Conservation (phyloP, 148 eudicot species). For the Suaeda aralocaspica region DNA sequence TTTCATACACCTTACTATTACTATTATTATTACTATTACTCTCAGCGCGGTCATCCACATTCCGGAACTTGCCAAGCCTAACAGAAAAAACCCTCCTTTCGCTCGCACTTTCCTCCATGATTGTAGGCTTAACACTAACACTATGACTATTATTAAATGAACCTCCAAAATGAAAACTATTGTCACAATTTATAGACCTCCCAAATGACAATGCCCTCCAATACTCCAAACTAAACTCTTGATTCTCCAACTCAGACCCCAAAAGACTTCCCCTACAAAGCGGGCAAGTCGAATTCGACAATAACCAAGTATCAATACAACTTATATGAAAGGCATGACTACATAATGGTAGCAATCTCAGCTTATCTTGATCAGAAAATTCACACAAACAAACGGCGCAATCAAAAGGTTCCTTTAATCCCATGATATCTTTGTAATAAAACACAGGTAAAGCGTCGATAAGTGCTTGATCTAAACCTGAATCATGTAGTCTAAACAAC, state of each 20-base stretch:
- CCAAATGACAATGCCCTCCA: constrained; percentile 33
- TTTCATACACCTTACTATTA: constrained; percentile 16
- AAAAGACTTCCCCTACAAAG: constrained; percentile 46
- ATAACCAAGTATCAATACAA: constrained; percentile 52
- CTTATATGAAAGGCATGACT: constrained; percentile 52
- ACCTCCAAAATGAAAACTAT: constrained; percentile 13
- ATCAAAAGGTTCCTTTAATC: constrained; percentile 47
- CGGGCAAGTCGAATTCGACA: constrained; percentile 54
- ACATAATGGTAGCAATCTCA: constrained; percentile 44
- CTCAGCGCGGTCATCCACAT: constrained; percentile 23
- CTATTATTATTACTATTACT: too few species aligned
- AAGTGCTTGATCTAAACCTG: constrained; percentile 47
- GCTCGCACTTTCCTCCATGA: constrained; percentile 30
- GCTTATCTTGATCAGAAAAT: constrained; percentile 35
- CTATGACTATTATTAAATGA: constrained; percentile 14
- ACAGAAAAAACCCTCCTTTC: constrained; percentile 44
- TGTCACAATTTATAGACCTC: constrained; percentile 22
- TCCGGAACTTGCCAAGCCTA: constrained; percentile 57
- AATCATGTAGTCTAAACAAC: constrained; percentile 45
- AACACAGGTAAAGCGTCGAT: constrained; percentile 49
- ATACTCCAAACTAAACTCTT: constrained; percentile 31
- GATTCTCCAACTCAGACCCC: constrained; percentile 27
- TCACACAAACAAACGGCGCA: constrained; percentile 51
- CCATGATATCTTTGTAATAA: constrained; percentile 36
- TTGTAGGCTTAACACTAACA: constrained; percentile 22